phyloP scores from a whole-genome alignment of 495 filamentous ascomycete species.

The Parathielavia hyrcaniae region DNA sequence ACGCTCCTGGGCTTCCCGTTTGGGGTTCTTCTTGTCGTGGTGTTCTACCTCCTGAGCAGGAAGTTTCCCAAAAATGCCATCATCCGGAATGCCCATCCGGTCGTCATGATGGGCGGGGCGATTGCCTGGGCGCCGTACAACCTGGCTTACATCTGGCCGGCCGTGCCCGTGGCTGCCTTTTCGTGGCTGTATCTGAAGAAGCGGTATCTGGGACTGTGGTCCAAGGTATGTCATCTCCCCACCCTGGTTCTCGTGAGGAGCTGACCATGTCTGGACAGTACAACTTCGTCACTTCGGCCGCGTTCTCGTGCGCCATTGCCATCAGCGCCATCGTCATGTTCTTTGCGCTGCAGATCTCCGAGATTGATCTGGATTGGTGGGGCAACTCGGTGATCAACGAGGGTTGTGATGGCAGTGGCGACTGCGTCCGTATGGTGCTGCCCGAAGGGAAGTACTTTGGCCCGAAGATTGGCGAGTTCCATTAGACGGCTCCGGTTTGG shows the following conservation, averaged over 20 bases:
- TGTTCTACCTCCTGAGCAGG: conserved; percentile 30
- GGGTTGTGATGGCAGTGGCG: conserved; percentile 30
- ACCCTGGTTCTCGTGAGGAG: background rate
- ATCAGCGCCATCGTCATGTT: conserved; percentile 39
- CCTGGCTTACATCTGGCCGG: conserved; percentile 36
- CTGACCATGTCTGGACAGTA: conserved; percentile 24
- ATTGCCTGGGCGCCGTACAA: conserved; percentile 37
- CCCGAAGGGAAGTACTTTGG: conserved; percentile 36
- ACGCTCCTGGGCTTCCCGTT: conserved; percentile 39
- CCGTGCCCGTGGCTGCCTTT: conserved; percentile 35
- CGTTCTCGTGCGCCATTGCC: conserved; percentile 36
- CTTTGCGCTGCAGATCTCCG: conserved; percentile 35
- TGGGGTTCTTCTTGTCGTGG: conserved; percentile 30
- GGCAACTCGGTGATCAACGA: conserved; percentile 30
- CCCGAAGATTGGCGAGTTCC: conserved; percentile 32
- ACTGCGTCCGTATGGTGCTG: conserved; percentile 27
- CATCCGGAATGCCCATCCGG: conserved; percentile 37
- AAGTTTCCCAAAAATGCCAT: conserved; percentile 30
- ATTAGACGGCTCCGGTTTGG: background rate
- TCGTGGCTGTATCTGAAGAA: conserved; percentile 37
- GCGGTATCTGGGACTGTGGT: conserved; percentile 36
- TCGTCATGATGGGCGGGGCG: conserved; percentile 35
- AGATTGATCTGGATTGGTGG: conserved; percentile 39
- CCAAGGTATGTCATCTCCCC: conserved; percentile 30
- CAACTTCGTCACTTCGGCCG: conserved; percentile 40